A percentile compares a stretch with the other conserved stretches of the same genome.
These are phyloP conservation scores for Heliocybe sulcata DNA, from an alignment of 1,284 basidiomycete genomes.

Conservation along the genomic window DNA sequence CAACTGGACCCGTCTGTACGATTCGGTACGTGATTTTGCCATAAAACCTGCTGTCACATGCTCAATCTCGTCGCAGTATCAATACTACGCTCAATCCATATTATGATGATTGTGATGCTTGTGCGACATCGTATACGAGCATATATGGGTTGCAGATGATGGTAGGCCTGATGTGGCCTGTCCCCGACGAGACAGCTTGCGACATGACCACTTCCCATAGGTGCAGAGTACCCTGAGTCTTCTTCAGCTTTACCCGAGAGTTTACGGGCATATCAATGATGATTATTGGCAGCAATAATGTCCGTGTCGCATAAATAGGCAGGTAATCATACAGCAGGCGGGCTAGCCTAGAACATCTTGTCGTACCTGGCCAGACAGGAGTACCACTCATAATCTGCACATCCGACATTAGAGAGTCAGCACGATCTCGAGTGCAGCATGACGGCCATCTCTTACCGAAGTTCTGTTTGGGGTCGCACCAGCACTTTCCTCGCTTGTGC, in stretches of 20 bases:
- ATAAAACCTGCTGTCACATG: constrained; percentile 4
- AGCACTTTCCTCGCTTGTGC: constrained; percentile 36
- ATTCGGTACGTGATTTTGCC: constrained; percentile 55
- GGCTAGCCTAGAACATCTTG: constrained; percentile 37
- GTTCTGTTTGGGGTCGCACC: constrained; percentile 32
- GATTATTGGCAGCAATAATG: not conserved
- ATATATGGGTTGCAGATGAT: too few relatives aligned
- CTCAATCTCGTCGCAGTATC: constrained; percentile 37
- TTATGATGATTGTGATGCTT: constrained; percentile 29
- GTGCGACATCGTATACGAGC: too few relatives aligned
- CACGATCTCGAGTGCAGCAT: not conserved
- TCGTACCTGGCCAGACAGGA: constrained; percentile 73
- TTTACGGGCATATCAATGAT: not conserved
- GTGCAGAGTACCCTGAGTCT: not conserved
- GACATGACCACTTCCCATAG: not conserved
- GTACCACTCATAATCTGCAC: constrained; percentile 70
- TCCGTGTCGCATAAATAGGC: constrained; percentile 3
- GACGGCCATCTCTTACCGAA: constrained; percentile 25
- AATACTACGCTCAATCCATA: constrained; percentile 84
- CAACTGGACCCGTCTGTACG: constrained; percentile 88
- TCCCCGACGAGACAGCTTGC: too few relatives aligned
- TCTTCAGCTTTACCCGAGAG: not conserved
- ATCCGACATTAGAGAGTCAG: not conserved
- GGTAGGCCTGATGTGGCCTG: too few relatives aligned
- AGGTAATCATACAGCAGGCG: not conserved